Conservation (phyloP, 2,329 filamentous ascomycete species). For the Lecanicillium sp. region DNA sequence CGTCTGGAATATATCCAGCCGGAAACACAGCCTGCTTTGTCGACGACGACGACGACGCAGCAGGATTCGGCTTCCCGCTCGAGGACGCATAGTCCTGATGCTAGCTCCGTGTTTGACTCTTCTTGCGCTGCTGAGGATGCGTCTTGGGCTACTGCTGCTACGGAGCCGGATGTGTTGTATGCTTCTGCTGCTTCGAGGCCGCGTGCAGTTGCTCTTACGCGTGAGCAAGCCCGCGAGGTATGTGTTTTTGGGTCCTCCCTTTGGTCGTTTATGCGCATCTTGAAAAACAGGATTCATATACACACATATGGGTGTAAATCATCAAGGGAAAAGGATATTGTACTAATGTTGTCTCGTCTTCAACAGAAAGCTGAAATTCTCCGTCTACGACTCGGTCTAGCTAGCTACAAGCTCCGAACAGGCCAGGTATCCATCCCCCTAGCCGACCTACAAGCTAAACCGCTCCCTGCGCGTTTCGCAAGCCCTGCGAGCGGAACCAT, state of each 20-base stretch:
- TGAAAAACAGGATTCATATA: no score
- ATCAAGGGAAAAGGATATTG: constrained; percentile 7
- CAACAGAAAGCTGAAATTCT: constrained; percentile 56
- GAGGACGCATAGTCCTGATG: constrained; percentile 29
- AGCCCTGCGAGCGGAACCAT: no score
- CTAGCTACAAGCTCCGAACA: constrained; percentile 67
- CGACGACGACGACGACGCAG: neutral
- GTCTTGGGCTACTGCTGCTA: constrained; percentile 39
- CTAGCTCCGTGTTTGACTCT: constrained; percentile 42
- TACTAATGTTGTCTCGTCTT: constrained; percentile 3
- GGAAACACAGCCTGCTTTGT: neutral
- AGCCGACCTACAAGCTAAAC: constrained; percentile 41
- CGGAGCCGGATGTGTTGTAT: constrained; percentile 34
- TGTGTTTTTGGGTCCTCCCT: constrained; percentile 9
- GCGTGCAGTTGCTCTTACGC: constrained; percentile 27
- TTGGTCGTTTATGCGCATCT: no score
- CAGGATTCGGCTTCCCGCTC: constrained; percentile 16
- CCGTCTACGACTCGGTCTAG: constrained; percentile 59
- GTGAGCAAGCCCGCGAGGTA: constrained; percentile 46
- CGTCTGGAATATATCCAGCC: constrained; percentile 18
- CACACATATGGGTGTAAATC: constrained; percentile 1
- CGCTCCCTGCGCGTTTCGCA: constrained; percentile 12
- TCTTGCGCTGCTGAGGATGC: constrained; percentile 31
- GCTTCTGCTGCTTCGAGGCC: constrained; percentile 5
- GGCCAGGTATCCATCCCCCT: constrained; percentile 61